Base-by-base conservation (phyloP, 1,284 basidiomycete species). In the Sphaerobolus stellatus region DNA sequence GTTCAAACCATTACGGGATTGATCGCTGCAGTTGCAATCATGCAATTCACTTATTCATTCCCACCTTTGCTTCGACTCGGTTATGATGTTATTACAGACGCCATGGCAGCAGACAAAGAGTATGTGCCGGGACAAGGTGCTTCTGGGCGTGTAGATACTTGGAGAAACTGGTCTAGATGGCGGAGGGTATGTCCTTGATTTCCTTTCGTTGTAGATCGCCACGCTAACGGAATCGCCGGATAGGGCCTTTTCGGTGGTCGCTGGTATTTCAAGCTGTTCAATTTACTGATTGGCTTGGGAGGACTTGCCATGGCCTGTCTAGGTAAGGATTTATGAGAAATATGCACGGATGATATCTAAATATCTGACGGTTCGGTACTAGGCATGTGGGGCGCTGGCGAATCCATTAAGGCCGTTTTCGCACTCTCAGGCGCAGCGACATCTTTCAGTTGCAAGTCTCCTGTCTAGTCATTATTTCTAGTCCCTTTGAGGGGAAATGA, bases 11-110 rank as follows among this genome's bases (percentile, higher is more conserved):
- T 25, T n/a, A 4, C 41, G 13, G 11, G 5, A 25, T 14, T 20
- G 48, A 46, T 2, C 45, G 81, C 79, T 1, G 81, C 83, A 1
- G 63, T 82, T 40, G 79, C 77, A 56, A 82, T 86, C 60, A 78
- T 84, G 74, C 80, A 83, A 63, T 84, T 84, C 61, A 76, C 78
- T 9, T 86, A 86, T 64, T 78, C 80, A 5, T 84, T 84, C 72
- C 84, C 83, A 1, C 78, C 81, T 1, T 66, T 81, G n/a, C 68
- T 84, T 56, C 69, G 74, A 24, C 62, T 81, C 28, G 79, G 77
- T 2, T 81, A 77, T 56, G 59, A 76, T 46, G 68, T 83, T 48
- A 74, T 77, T 34, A 64, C 68, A 0, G 80, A 82, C 54, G 79
- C 77, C 8, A 53, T 53, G 24, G 34, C 47, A 34, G 55, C 28